phyloP scores from a whole-genome alignment of 257 asterid genomes.

The Solanum tarapatanum region DNA sequence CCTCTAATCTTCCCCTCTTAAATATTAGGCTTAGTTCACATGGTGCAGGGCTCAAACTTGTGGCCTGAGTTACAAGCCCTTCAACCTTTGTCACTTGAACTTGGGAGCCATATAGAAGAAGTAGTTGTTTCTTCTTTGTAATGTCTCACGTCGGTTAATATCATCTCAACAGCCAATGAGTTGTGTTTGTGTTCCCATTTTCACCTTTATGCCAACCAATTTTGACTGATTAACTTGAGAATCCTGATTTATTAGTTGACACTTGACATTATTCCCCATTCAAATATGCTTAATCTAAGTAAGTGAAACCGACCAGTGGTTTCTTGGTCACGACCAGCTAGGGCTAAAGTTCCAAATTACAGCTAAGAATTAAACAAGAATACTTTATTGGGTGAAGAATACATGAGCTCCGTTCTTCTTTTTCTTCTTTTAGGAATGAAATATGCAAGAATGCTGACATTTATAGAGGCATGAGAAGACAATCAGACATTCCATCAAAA shows the following conservation, averaged over 20 bases:
- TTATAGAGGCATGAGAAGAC: neutral
- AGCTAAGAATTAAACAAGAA: neutral
- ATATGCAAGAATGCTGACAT: neutral
- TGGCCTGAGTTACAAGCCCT: neutral
- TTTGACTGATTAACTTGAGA: neutral
- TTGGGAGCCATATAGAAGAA: neutral
- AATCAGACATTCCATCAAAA: neutral
- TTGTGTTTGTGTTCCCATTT: neutral
- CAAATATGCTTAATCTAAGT: neutral
- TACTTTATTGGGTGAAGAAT: neutral
- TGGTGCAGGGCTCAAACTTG: neutral
- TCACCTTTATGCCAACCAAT: neutral
- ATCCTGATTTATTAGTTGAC: neutral
- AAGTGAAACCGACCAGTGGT: neutral
- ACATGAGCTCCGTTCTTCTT: neutral
- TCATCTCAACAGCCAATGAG: neutral
- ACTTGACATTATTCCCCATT: neutral
- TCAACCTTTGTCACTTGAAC: neutral
- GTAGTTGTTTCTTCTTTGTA: neutral
- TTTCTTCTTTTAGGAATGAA: neutral
- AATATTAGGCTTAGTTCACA: neutral
- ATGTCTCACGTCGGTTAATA: neutral
- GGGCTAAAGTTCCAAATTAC: neutral
- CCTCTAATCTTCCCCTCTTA: neutral
- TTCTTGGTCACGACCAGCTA: neutral